These are phyloP conservation scores for Anaeromyces robustus DNA, from an alignment of 192 early-diverging fungal species.

Conservation along the genomic window DNA sequence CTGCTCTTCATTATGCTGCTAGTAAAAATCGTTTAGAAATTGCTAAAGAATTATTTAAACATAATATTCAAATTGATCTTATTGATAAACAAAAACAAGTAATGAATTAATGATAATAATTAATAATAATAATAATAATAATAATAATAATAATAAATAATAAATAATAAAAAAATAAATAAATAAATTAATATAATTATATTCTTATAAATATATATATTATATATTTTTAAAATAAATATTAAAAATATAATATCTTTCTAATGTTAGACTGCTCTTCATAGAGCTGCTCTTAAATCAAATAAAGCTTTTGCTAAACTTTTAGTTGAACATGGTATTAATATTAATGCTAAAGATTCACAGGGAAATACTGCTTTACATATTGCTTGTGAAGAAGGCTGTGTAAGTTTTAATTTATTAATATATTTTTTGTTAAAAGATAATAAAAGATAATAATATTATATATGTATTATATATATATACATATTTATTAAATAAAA, in stretches of 20 bases:
- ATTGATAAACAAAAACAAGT: background rate
- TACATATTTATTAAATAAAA: no score
- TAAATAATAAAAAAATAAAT: no score
- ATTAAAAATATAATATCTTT: no score
- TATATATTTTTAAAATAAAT: no score
- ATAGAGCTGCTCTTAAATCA: background rate
- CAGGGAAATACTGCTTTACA: background rate
- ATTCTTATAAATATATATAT: no score
- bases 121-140: no score
- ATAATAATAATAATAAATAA: no score
- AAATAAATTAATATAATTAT: no score
- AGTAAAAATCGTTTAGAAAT: background rate
- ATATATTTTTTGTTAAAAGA: no score
- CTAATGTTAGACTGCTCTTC: background rate
- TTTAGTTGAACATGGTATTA: background rate
- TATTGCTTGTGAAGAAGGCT: background rate
- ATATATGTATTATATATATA: no score
- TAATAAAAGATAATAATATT: no score
- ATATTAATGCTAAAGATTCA: background rate
- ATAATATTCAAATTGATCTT: background rate
- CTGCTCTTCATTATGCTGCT: background rate
- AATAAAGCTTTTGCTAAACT: background rate
- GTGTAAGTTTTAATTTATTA: background rate
- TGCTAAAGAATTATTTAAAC: background rate
- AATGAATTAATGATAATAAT: background rate